These are phyloP conservation scores for Flagelloscypha sp. DNA, from an alignment of 768 basidiomycete genomes.

Conservation along the genomic window DNA sequence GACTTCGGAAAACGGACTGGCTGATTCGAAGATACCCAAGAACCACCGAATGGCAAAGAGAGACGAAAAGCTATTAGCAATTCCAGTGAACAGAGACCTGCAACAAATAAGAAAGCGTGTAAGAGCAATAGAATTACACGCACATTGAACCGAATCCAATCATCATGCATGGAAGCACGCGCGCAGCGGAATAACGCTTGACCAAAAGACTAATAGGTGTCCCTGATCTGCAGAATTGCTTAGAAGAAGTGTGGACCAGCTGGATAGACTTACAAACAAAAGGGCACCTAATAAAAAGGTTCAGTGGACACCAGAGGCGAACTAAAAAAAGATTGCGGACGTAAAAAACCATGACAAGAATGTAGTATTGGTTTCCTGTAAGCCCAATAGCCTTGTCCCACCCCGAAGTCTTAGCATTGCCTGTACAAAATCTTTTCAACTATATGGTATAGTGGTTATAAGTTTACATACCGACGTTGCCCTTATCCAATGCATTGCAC, in stretches of 20 bases:
- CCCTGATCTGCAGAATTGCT: constrained; percentile 28
- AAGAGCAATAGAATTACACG: not conserved
- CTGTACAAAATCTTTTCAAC: constrained; percentile 7
- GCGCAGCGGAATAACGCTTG: constrained; percentile 38
- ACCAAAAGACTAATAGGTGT: constrained; percentile 43
- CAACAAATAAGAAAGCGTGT: constrained; percentile 33
- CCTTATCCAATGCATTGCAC: constrained; percentile 40
- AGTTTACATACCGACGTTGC: not conserved
- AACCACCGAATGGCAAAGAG: constrained; percentile 41
- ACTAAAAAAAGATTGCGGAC: constrained; percentile 15
- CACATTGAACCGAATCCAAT: constrained; percentile 30
- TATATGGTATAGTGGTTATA: not conserved
- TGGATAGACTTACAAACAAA: constrained; percentile 30
- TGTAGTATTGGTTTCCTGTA: constrained; percentile 42
- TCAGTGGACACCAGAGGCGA: not conserved
- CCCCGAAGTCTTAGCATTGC: constrained; percentile 44
- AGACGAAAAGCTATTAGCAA: constrained; percentile 40
- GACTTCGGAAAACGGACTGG: constrained; percentile 42
- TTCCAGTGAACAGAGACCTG: constrained; percentile 37
- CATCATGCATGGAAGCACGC: constrained; percentile 41
- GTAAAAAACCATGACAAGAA: constrained; percentile 41
- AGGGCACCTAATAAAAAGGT: constrained; percentile 27
- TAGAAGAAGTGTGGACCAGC: constrained; percentile 5
- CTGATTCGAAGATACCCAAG: constrained; percentile 42
- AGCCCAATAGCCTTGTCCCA: constrained; percentile 40